Conservation (phyloP, 2,329 filamentous ascomycete genomes). For the Leptoxyphium fumago region DNA sequence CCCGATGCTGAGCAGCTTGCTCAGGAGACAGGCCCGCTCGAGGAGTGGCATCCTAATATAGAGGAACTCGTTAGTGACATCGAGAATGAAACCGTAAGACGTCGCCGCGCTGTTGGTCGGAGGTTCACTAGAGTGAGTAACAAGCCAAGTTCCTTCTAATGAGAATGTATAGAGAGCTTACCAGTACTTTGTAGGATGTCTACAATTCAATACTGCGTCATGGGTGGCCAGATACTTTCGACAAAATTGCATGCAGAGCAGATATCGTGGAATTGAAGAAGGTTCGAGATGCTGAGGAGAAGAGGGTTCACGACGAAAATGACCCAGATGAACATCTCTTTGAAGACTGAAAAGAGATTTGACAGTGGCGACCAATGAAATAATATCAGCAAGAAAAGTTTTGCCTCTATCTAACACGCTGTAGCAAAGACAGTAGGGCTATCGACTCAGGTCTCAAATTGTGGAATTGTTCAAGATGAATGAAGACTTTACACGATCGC, state of each 20-base stretch:
- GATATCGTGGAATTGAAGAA: conserved; percentile 1
- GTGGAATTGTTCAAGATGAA: neutral
- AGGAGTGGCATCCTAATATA: neutral
- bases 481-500: neutral
- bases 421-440: neutral
- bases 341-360: conserved; percentile 3
- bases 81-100: neutral
- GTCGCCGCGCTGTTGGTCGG: neutral
- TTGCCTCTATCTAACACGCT: neutral
- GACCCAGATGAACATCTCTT: conserved; percentile 1
- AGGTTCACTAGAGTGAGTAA: neutral
- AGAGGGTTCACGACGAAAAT: neutral
- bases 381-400: neutral
- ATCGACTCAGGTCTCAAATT: neutral
- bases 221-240: conserved; percentile 1
- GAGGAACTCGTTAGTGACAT: neutral
- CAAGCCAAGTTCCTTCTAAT: neutral
- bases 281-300: neutral
- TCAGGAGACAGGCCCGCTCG: neutral
- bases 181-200: neutral
- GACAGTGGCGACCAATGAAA: neutral
- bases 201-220: neutral
- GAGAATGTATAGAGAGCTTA: neutral
- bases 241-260: neutral
- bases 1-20: neutral